Evolutionary conservation across 441 rosid genomes (phyloP), one percentile per base, ranked within the genome.

Genomic region (Corymbia calophylla): DNA sequence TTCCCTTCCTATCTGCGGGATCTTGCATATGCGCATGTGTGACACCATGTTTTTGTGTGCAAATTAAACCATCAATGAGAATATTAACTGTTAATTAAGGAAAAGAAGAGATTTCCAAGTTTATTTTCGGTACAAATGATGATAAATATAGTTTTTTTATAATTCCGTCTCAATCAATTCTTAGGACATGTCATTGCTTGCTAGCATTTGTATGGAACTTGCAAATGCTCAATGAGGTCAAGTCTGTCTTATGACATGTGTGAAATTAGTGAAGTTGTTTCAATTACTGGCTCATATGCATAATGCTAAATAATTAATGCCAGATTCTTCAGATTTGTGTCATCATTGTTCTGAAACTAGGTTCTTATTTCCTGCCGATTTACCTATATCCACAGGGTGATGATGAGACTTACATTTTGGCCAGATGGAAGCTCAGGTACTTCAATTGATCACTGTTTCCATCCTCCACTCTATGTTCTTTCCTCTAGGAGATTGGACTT

Each of bases 371-470:
- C 35, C 25, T 23, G 19, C 77, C 90, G 86, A 82, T 35, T 80
- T 90, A 47, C 13, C 68, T 86, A 23, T 19, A 82, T 55, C 29
- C 84, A 92, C 98, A 97, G 99, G 95, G 93, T 88, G 92, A 88
- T 86, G 89, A 91, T 73, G 91, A 92, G 87, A 92, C 92, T 87
- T 95, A 87, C 91, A 94, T 97, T 73, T 91, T 62, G 86, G 98
- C 98, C 21, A 92, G 93, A 19, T 97, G 98, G 98, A 95, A 94
- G 90, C 93, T 97, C 89, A 95, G 99, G 99, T 96, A 90, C 87
- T 91, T 88, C 49, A 86, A 86, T 91, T 86, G 48, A 12, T 70
- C 10, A 27, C 64, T 9, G 16, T 55, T 58, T 86, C 6, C 66
- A 86, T 35, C 87, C 87, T 32, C 48, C n/a, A 53, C 1, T 53